Percentiles rank a stretch among this genome's conserved stretches.
phyloP scores from a whole-genome alignment of 495 filamentous ascomycete species.

The Penicillium chermesinum region DNA sequence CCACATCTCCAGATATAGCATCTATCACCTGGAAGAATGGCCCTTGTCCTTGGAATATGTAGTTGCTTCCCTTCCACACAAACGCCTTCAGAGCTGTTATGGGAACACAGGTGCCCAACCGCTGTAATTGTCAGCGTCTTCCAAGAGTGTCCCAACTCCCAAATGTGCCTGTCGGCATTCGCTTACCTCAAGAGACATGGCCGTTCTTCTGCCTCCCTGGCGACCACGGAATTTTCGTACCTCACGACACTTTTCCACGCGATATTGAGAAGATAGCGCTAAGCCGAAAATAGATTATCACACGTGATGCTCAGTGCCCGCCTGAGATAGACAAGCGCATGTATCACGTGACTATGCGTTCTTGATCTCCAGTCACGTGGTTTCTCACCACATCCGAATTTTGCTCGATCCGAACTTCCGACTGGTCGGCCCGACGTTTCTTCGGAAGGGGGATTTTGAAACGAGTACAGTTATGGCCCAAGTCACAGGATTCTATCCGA shows the following conservation, averaged over 20 bases:
- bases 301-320: not conserved
- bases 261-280: not conserved
- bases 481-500: no score
- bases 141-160: not conserved
- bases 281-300: not conserved
- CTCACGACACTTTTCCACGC: not conserved
- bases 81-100: constrained; percentile 37
- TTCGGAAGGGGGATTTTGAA: not conserved
- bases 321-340: not conserved
- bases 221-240: not conserved
- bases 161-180: not conserved
- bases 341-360: not conserved
- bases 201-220: not conserved
- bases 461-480: no score
- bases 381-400: no score
- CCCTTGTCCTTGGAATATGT: constrained; percentile 42
- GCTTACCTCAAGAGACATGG: constrained; percentile 28
- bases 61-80: constrained; percentile 15
- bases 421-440: not conserved
- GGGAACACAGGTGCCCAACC: constrained; percentile 45
- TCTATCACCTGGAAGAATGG: constrained; percentile 35
- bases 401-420: not conserved
- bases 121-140: constrained; percentile 24
- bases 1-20: constrained; percentile 27
- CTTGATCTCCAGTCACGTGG: not conserved